Base-by-base conservation (phyloP, 345 rosid species). In the Eucalyptus virginea region DNA sequence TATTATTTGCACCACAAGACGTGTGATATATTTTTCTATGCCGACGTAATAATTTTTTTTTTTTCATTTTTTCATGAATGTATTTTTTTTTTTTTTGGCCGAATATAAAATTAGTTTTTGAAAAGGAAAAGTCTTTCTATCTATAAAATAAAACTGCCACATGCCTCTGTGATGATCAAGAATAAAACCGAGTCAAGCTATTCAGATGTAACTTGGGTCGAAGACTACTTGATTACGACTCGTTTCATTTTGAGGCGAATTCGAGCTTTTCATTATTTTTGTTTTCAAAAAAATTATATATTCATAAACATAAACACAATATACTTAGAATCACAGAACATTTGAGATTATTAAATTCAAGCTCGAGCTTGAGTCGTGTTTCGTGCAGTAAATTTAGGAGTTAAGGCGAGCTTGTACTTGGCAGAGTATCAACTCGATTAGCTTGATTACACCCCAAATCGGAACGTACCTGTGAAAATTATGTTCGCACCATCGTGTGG, bases 31-130 rank as follows among this genome's bases (percentile, higher is more conserved):
- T 77, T 37, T 37, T 77, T 77, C 8, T 19, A 37, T 77, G 77
- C 83, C 26, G 11, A 72, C 23, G 8, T 10, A 37, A 72, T 6
- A 19, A 11, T 4, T 11, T 37, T 37, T 0, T 37, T 0, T 77
- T 37, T 34, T 6, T 6, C 3, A 17, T 72, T n/a, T 30, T 15
- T 37, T 21, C 11, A 77, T 40, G 83, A 40, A 77, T 77, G 47
- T 21, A 1, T 2, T 9, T 3, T 77, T 19, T 3, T 77, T 19
- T 72, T 34, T 72, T 72, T 77, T 11, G 8, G 47, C 26, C 23
- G 47, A 37, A 21, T 11, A 37, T 77, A 21, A 21, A 11, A 11
- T 19, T 77, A 21, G 1, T 3, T 44, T 77, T 77, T 72, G 45
- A 72, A 72, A 67, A 67, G 80, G 40, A 17, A 8, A n/a, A 67